These are phyloP conservation scores for Selenicereus undatus DNA, from an alignment of 148 eudicot species.

Conservation along the genomic window DNA sequence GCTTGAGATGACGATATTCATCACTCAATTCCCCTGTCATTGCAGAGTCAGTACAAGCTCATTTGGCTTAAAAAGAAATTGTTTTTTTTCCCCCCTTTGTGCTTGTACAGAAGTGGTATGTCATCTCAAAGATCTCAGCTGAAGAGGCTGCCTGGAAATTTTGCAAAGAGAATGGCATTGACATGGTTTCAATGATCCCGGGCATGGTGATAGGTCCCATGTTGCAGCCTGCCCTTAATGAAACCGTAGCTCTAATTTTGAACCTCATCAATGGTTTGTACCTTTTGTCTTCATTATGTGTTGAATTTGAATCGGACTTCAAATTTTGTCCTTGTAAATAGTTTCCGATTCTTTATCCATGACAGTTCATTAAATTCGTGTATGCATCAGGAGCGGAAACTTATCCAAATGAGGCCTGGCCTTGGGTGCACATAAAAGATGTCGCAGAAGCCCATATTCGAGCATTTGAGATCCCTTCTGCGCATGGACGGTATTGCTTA, in stretches of 20 bases:
- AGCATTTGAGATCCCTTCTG: constrained; percentile 45
- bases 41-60: no score
- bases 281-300: no score
- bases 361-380: constrained; percentile 1
- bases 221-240: constrained; percentile 27
- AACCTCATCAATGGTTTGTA: constrained; percentile 17
- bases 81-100: not conserved
- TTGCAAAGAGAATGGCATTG: constrained; percentile 27
- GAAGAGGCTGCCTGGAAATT: constrained; percentile 41
- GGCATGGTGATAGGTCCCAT: constrained; percentile 34
- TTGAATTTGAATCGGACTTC: no score
- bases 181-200: constrained; percentile 26
- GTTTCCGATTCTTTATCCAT: not conserved
- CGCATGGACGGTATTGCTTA: constrained; percentile 45
- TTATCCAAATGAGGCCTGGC: not conserved
- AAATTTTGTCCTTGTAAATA: not conserved
- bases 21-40: no score
- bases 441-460: constrained; percentile 38
- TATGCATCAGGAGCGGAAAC: constrained; percentile 21
- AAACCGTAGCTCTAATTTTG: constrained; percentile 11
- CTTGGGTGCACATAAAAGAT: constrained; percentile 45
- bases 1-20: no score
- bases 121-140: constrained; percentile 33
- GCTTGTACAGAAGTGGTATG: constrained; percentile 27
- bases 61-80: no score